Evolutionary conservation across 2,329 filamentous ascomycete genomes (phyloP), one percentile per base, ranked within the genome.

Genomic region (Falciphora oryzae): DNA sequence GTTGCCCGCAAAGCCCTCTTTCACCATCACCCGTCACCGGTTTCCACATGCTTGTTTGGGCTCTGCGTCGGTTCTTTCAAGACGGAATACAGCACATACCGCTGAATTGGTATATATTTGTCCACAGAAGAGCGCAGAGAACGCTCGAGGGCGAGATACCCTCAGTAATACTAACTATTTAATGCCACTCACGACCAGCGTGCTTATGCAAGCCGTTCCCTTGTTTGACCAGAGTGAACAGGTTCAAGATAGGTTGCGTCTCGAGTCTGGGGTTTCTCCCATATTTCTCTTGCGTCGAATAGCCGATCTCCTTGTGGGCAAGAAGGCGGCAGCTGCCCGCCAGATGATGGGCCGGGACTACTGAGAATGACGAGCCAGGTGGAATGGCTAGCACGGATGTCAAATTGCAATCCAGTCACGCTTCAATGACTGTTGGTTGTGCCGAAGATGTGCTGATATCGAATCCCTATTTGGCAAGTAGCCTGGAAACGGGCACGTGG

Each of bases 391-490:
- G 93, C 93, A 96, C 91, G 90, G 91, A 97, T 97, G 93, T 97
- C 93, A 97, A 97, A 97, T 97, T 97, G 88, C 93, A 95, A 94
- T 90, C 83, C 86, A 86, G 89, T 88, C 88, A 77, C 77, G 79
- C 69, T 72, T 76, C 67, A 67, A 88, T 97, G 91, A 89, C 91
- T 93, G 87, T 83, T 85, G 60, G 87, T 93, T 95, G 93, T 92
- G 93, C 93, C 93, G 91, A 93, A 96, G 92, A 96, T 92, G 92
- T 97, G 93, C 93, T 95, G 86, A 96, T 83, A 95, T 84, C 74
- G 77, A 88, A 76, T 68, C 66, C 68, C 69, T 70, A 70, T 62
- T 44, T 67, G 69, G 75, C 76, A 74, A 70, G 74, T 67, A 74
- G 73, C 73, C 74, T 73, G 74, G 74, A 70, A 72, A 73, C 74